Evolutionary conservation across 1,139 yeast genomes (phyloP).

Genomic region (Debaryomyces singareniensis): DNA sequence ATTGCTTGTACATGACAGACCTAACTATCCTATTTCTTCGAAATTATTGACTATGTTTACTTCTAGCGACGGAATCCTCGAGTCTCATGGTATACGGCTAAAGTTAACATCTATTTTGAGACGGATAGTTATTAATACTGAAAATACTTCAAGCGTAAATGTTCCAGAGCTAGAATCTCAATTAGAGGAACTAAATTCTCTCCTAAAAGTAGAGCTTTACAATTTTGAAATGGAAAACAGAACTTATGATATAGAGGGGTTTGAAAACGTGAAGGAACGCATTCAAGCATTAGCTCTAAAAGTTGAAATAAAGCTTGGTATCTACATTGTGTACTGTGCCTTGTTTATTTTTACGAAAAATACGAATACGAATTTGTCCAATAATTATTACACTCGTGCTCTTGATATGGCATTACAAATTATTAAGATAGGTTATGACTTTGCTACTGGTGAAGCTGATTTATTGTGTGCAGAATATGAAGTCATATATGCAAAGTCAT

Average conservation of each 20-base stretch:
- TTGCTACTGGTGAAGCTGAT: slow-evolving; percentile 1
- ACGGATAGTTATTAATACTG: not conserved
- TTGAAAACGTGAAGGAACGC: not conserved
- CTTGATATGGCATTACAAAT: not conserved
- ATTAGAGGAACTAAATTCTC: not conserved
- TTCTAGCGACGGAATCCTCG: not conserved
- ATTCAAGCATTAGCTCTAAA: not conserved
- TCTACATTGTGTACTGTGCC: slow-evolving; percentile 1
- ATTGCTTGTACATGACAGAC: not conserved
- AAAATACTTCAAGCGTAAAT: not conserved
- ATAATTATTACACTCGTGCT: not conserved
- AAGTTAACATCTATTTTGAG: not conserved
- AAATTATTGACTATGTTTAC: not conserved
- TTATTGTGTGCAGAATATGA: slow-evolving; percentile 2
- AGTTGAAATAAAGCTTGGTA: slow-evolving; percentile 1
- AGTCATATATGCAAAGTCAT: not conserved
- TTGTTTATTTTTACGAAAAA: not conserved
- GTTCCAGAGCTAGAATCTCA: not conserved
- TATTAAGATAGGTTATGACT: slow-evolving; percentile 1
- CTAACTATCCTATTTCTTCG: not conserved
- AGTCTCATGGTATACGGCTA: not conserved
- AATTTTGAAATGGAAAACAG: not conserved
- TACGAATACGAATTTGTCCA: not conserved
- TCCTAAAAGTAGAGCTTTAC: not conserved
- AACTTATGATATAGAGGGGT: not conserved